These are phyloP conservation scores for Didymella segeticola DNA, from an alignment of 2,329 filamentous ascomycete species.

Conservation along the genomic window DNA sequence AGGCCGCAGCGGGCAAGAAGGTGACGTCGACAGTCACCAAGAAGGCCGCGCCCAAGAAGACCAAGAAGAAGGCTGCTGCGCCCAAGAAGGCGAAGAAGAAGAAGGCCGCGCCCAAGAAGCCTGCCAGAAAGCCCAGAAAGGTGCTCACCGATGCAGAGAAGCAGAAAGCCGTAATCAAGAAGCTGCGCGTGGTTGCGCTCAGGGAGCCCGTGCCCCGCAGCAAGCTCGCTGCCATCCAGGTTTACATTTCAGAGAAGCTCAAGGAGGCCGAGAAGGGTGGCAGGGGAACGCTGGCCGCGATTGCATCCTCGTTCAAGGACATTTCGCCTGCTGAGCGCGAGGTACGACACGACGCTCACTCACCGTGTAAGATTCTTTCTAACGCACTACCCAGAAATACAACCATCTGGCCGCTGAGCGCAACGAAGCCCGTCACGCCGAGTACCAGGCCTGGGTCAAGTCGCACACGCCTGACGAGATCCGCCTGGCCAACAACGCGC, in stretches of 20 bases:
- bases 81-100: constrained; percentile 37
- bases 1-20: constrained; percentile 33
- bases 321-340: constrained; percentile 46
- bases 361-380: not conserved
- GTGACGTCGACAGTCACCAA: constrained; percentile 28
- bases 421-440: constrained; percentile 52
- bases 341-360: constrained; percentile 24
- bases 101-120: constrained; percentile 33
- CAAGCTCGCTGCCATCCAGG: constrained; percentile 24
- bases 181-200: constrained; percentile 50
- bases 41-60: constrained; percentile 30
- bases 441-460: constrained; percentile 62
- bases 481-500: constrained; percentile 64
- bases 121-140: constrained; percentile 36
- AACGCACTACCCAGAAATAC: constrained; percentile 54
- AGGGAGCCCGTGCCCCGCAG: constrained; percentile 32
- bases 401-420: constrained; percentile 59
- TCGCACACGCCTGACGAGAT: constrained; percentile 64
- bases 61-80: constrained; percentile 39
- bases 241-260: constrained; percentile 35
- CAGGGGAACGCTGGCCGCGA: not conserved
- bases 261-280: constrained; percentile 1
- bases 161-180: constrained; percentile 32
- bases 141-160: constrained; percentile 39
- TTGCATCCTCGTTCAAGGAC: constrained; percentile 29